A percentile compares a stretch with the other conserved stretches of the same genome.
These are phyloP conservation scores for Puccinia brachypodii DNA, from an alignment of 1,284 basidiomycete genomes.

Conservation along the genomic window DNA sequence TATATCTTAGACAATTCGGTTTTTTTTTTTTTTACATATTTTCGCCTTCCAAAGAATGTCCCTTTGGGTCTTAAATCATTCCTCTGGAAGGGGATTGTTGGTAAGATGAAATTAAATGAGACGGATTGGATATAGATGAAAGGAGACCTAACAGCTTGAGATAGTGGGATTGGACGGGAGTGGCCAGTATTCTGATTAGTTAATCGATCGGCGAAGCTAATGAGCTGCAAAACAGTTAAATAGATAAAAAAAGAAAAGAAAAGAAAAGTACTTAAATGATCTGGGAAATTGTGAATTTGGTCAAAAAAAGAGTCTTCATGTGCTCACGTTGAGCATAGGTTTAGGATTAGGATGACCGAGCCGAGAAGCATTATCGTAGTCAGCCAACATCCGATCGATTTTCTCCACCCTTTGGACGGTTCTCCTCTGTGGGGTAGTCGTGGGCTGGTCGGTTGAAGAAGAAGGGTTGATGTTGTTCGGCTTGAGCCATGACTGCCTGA, in stretches of 20 bases:
- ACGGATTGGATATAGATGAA: neutral
- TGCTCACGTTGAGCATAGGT: conserved; percentile 1
- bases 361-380: conserved; percentile 12
- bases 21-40: no score
- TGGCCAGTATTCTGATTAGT: neutral
- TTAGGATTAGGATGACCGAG: conserved; percentile 22
- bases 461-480: neutral
- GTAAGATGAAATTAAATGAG: neutral
- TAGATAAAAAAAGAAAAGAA: neutral
- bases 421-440: neutral
- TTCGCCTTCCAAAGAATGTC: no score
- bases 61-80: no score
- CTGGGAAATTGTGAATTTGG: neutral
- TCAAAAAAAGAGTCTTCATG: neutral
- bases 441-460: neutral
- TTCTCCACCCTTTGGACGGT: neutral
- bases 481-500: conserved; percentile 16
- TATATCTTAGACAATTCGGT: no score
- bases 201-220: conserved; percentile 20
- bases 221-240: neutral
- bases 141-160: conserved; percentile 21
- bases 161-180: neutral
- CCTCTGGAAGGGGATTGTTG: neutral
- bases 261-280: neutral
- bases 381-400: conserved; percentile 4